Evolutionary conservation across 225 moss, liverwort and hornwort species (phyloP).

Genomic region (Ulota crispa): DNA sequence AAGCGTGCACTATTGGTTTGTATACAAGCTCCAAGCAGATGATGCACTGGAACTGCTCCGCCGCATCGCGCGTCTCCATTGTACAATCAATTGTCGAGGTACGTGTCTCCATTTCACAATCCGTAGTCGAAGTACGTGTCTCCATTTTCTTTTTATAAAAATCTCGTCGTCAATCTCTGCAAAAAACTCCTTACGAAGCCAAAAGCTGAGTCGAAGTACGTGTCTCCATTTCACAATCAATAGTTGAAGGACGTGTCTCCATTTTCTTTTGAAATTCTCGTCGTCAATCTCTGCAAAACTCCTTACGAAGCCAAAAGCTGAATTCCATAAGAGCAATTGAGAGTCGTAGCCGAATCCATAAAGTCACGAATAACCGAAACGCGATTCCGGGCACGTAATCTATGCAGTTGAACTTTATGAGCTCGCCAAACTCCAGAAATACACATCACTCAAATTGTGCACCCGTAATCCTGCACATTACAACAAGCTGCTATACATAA

Average conservation of each 20-base stretch:
- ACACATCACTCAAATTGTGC: conserved; percentile 60
- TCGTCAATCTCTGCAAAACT: conserved; percentile 20
- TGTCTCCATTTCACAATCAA: conserved; percentile 34
- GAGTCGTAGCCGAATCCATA: conserved; percentile 66
- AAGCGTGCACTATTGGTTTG: conserved; percentile 97
- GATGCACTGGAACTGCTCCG: conserved; percentile 75
- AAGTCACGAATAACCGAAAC: conserved; percentile 53
- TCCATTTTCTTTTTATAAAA: not conserved
- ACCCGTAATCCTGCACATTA: conserved; percentile 52
- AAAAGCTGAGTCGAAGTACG: not conserved
- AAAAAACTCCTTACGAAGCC: not conserved
- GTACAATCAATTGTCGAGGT: not conserved
- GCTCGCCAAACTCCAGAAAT: conserved; percentile 57
- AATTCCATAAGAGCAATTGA: conserved; percentile 26
- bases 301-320: not conserved
- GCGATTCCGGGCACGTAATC: conserved; percentile 57
- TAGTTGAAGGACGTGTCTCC: not conserved
- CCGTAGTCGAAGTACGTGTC: conserved; percentile 1
- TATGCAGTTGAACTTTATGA: conserved; percentile 60
- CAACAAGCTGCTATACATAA: conserved; percentile 45
- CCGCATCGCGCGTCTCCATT: conserved; percentile 40
- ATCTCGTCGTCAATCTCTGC: conserved; percentile 16
- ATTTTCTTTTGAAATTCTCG: not conserved
- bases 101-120: conserved; percentile 36
- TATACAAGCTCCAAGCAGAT: conserved; percentile 96